Conservation (phyloP, 345 rosid genomes). For the Aurinia saxatilis region DNA sequence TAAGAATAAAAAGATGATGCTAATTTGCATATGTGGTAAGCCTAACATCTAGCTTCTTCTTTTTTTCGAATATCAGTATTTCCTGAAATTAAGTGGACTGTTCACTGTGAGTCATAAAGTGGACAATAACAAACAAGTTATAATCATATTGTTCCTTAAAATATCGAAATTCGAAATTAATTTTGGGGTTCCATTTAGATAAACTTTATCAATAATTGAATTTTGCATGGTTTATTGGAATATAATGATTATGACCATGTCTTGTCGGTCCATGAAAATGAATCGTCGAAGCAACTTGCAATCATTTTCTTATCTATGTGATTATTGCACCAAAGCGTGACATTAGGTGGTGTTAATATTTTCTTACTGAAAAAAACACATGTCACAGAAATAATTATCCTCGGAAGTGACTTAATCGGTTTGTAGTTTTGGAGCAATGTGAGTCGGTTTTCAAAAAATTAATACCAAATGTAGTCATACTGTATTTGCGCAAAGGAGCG, state of each 20-base stretch:
- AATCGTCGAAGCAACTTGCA: constrained; percentile 20
- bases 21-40: too few species aligned
- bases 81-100: background rate
- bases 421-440: too few species aligned
- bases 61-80: too few species aligned
- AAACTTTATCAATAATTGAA: background rate
- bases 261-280: constrained; percentile 27
- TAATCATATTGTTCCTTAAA: constrained; percentile 16
- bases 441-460: too few species aligned
- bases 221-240: constrained; percentile 20
- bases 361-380: background rate
- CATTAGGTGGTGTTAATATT: background rate
- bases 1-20: too few species aligned
- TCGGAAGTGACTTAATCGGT: too few species aligned
- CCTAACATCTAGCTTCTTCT: too few species aligned
- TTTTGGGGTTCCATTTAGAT: background rate
- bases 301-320: constrained; percentile 24
- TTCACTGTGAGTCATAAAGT: background rate
- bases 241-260: constrained; percentile 17
- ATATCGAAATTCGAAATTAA: constrained; percentile 16
- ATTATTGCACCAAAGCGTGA: constrained; percentile 18
- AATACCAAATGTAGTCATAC: too few species aligned
- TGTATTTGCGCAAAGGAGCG: too few species aligned
- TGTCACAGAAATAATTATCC: too few species aligned
- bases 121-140: constrained; percentile 6